phyloP scores from a whole-genome alignment of 805 yeast species.

The Zygosaccharomyces bisporus region DNA sequence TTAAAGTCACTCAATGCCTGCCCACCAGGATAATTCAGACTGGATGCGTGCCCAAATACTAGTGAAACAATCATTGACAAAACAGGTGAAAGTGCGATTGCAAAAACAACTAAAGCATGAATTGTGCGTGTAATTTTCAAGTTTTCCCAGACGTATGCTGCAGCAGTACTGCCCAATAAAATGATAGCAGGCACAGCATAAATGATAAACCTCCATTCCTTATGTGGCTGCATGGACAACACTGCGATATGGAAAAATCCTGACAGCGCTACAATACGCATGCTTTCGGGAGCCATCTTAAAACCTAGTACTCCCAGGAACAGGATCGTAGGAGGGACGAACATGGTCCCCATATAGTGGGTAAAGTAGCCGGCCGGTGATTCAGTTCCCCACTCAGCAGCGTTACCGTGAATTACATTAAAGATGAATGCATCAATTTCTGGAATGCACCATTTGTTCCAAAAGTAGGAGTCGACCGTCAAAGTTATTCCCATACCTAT shows the following conservation, averaged over 20 bases:
- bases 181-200: constrained; percentile 71
- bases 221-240: constrained; percentile 83
- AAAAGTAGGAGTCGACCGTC: constrained; percentile 70
- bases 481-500: constrained; percentile 44
- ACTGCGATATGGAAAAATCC: constrained; percentile 52
- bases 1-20: constrained; percentile 59
- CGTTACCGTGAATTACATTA: constrained; percentile 72
- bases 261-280: constrained; percentile 49
- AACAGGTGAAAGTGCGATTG: constrained; percentile 36
- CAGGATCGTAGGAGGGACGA: constrained; percentile 45
- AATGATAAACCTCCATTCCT: constrained; percentile 88
- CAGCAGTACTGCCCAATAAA: constrained; percentile 59
- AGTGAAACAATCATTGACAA: constrained; percentile 42
- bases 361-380: constrained; percentile 68
- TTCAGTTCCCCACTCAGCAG: constrained; percentile 80
- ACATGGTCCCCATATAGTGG: constrained; percentile 40
- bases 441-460: constrained; percentile 64
- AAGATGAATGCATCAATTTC: constrained; percentile 69
- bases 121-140: constrained; percentile 24
- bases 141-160: constrained; percentile 40
- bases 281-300: constrained; percentile 35
- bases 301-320: constrained; percentile 39
- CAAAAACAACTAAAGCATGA: constrained; percentile 28
- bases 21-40: constrained; percentile 88
- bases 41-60: constrained; percentile 57